Conservation (phyloP, 768 basidiomycete species). For the Calocybe cyanea region DNA sequence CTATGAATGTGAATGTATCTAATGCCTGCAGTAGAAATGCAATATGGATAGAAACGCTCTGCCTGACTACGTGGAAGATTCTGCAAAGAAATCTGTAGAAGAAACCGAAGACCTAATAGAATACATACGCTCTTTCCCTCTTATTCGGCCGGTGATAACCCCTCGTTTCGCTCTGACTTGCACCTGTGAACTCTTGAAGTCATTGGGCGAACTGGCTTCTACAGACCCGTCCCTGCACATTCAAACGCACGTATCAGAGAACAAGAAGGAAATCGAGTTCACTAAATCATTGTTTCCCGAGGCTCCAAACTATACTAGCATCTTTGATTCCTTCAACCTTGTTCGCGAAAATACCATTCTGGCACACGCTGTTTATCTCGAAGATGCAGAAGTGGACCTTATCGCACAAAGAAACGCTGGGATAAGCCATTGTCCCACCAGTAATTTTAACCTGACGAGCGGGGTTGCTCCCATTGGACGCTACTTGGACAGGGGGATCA, state of each 20-base stretch:
- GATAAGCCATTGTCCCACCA: constrained; percentile 90
- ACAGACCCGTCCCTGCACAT: constrained; percentile 63
- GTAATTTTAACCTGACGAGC: constrained; percentile 88
- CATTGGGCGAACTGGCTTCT: constrained; percentile 59
- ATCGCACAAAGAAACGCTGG: constrained; percentile 66
- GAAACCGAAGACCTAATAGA: constrained; percentile 63
- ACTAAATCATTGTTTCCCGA: constrained; percentile 66
- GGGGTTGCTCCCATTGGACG: constrained; percentile 78
- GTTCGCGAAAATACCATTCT: constrained; percentile 79
- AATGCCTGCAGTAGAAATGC: constrained; percentile 67
- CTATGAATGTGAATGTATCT: not conserved
- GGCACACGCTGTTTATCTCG: constrained; percentile 83
- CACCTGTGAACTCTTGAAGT: constrained; percentile 59
- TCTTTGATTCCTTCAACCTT: constrained; percentile 79
- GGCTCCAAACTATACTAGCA: constrained; percentile 63
- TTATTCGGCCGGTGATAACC: constrained; percentile 88
- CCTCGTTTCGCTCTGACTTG: constrained; percentile 95
- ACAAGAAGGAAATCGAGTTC: constrained; percentile 63
- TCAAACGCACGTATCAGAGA: constrained; percentile 94
- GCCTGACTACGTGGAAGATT: constrained; percentile 65
- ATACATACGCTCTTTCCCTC: constrained; percentile 59
- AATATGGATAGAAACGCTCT: constrained; percentile 83
- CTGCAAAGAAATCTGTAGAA: constrained; percentile 51
- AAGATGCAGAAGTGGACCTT: constrained; percentile 66
- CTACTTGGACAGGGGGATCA: constrained; percentile 81